Base-by-base conservation (phyloP, 306 rosid genomes). In the Vigna nakashimae region DNA sequence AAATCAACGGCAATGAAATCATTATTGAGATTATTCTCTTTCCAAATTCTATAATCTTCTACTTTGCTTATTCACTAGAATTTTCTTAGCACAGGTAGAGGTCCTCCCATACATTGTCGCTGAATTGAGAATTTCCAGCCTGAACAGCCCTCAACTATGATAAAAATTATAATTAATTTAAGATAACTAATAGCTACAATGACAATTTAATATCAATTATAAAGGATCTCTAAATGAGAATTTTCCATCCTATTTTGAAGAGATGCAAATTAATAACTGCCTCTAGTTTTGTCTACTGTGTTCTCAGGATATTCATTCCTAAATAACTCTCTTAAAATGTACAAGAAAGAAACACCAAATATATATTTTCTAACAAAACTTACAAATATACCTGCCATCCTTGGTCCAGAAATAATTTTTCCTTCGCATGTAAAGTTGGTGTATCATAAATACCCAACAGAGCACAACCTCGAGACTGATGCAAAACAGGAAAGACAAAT, bases 401-500 rank as follows among this genome's bases (percentile, higher is more conserved):
- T 65, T 86, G 93, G 69, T 89, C 92, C 78, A 94, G 86, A 88
- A 94, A 94, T 79, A 89, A 89, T 16, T 85, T 83, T 76, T 94
- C 94, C 89, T 94, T 94, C 45, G 92, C 96, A 9, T 40, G 81
- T 73, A 92, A 83, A 65, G 91, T 90, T 13, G 95, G 97, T 62
- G 97, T 90, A 65, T 87, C 97, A 81, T 90, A 30, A 78, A 92
- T 86, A 58, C 91, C 89, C 80, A 92, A 65, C 28, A 92, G 91
- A 18, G 86, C 88, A 82, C 97, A 92, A 59, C 97, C 95, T 72
- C 97, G 91, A 83, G 91, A 88, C 97, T 92, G 88, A 77, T 16
- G 34, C 36, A 52, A 53, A 43, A 77, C 18, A 73, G 40, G 5
- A 62, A 80, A 63, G 74, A 42, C 15, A 72, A 70, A 77, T 26